Base-by-base conservation (phyloP, 768 basidiomycete species). In the Suillus ampliporus region DNA sequence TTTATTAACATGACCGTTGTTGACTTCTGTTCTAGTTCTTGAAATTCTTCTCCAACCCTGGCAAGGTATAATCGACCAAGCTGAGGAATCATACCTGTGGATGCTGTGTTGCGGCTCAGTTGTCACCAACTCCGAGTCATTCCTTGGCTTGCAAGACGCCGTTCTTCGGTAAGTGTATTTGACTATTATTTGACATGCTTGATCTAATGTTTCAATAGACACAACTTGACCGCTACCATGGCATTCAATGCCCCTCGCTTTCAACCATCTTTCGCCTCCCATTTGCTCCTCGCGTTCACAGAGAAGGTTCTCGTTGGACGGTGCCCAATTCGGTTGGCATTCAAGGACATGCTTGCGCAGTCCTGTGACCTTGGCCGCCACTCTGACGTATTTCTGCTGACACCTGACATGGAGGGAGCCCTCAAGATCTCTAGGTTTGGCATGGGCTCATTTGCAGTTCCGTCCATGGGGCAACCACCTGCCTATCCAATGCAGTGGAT, bases 401-500 rank as follows among this genome's bases (percentile, higher is more conserved):
- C 6, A 15, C 50, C 34, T 17, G 50, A 5, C 19, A 15, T 8
- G 19, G 6, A 52, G 15, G 15, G 23, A 1, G 15, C 15, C 31
- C 31, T 52, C 6, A 17, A n/a, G 4, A 14, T n/a, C 7, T 11
- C 21, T 34, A 52, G 34, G 21, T 58, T 21, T 43, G n/a, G 35
- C 23, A n/a, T 58, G 57, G 57, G 21, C 5, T 17, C 37, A 58
- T 11, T 7, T 17, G 19, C 15, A 44, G 11, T 4, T 19, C 17
- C n/a, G 46, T 10, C 58, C 58, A 14, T 50, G 47, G 58, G 47
- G 58, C n/a, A 6, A 46, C 13, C 13, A n/a, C 34, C 34, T 50
- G 2, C 58, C 58, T 19, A 17, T 60, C 8, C 58, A 60, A 26
- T 60, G 58, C 21, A 43, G 44, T 28, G n/a, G 38, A 10, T 60